phyloP scores from a whole-genome alignment of 352 stramenopile species.

The Pythium aristosporum region DNA sequence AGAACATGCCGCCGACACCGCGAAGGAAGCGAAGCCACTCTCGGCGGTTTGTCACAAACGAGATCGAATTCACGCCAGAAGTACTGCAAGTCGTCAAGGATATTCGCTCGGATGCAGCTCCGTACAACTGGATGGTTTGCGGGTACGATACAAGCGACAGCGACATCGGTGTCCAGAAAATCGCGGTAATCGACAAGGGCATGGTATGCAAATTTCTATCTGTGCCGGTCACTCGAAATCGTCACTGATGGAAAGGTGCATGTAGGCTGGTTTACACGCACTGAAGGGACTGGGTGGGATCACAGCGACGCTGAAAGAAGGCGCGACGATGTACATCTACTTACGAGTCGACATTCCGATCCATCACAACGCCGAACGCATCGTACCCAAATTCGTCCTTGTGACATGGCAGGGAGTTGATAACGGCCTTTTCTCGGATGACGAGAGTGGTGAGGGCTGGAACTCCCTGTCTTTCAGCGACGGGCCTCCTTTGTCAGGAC shows the following conservation, averaged over 20 bases:
- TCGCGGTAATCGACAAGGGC: constrained; percentile 82
- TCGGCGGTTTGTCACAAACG: constrained; percentile 70
- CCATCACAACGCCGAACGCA: constrained; percentile 73
- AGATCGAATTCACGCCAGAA: constrained; percentile 80
- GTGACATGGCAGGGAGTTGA: constrained; percentile 79
- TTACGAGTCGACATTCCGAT: constrained; percentile 84
- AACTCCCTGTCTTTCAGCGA: constrained; percentile 20
- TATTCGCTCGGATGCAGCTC: constrained; percentile 74
- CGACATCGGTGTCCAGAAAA: constrained; percentile 54
- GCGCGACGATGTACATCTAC: constrained; percentile 89
- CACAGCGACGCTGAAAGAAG: constrained; percentile 65
- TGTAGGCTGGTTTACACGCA: constrained; percentile 75
- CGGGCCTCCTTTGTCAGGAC: neutral
- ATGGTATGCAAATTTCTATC: constrained; percentile 43
- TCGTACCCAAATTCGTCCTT: constrained; percentile 87
- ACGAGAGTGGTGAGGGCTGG: constrained; percentile 38
- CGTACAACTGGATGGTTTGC: constrained; percentile 86
- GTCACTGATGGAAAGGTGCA: neutral
- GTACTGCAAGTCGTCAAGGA: constrained; percentile 70
- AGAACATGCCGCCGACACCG: constrained; percentile 51
- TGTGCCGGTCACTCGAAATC: too few relatives aligned
- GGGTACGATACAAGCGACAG: constrained; percentile 71
- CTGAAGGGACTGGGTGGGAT: constrained; percentile 85
- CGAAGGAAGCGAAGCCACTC: constrained; percentile 67
- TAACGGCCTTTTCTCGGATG: constrained; percentile 61